Evolutionary conservation across 768 basidiomycete genomes (phyloP).

Genomic region (Hygrocybe punicea): DNA sequence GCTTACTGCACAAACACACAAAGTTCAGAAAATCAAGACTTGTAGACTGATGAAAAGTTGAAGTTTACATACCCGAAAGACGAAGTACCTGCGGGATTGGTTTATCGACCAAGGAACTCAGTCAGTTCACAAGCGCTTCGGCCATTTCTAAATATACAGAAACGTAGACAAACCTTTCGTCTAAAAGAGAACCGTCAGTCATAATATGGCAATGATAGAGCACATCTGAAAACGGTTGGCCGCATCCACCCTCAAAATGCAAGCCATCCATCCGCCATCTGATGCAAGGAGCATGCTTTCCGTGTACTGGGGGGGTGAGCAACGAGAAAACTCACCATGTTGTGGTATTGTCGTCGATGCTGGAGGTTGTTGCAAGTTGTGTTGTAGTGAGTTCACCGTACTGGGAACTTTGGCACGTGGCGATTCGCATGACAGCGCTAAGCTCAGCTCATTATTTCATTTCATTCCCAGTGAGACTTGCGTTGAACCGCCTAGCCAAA

Average conservation of each 20-base stretch:
- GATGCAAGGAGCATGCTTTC: slow-evolving; percentile 13
- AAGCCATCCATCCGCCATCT: too few species aligned
- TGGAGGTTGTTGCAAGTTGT: slow-evolving; percentile 8
- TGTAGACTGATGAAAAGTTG: background rate
- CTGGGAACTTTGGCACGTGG: slow-evolving; percentile 22
- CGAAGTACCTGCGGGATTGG: slow-evolving; percentile 70
- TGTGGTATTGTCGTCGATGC: slow-evolving; percentile 14
- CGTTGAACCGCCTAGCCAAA: too few species aligned
- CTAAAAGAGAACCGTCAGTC: slow-evolving; percentile 40
- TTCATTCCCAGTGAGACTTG: too few species aligned
- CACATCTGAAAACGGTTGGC: background rate
- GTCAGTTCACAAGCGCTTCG: too few species aligned
- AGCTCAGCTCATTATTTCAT: too few species aligned
- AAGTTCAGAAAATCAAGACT: background rate
- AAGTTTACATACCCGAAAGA: slow-evolving; percentile 82
- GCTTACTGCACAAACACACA: slow-evolving; percentile 59
- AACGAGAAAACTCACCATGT: slow-evolving; percentile 9
- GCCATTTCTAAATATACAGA: too few species aligned
- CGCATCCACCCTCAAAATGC: background rate
- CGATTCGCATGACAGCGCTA: background rate
- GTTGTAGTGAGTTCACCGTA: slow-evolving; percentile 6
- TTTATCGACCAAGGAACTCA: too few species aligned
- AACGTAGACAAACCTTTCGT: slow-evolving; percentile 71
- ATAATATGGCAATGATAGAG: background rate
- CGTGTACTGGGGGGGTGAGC: background rate